Percentiles rank a stretch among this genome's conserved stretches.
Evolutionary conservation across 495 filamentous ascomycete genomes (phyloP).

Genomic region (Penicillium steckii): DNA sequence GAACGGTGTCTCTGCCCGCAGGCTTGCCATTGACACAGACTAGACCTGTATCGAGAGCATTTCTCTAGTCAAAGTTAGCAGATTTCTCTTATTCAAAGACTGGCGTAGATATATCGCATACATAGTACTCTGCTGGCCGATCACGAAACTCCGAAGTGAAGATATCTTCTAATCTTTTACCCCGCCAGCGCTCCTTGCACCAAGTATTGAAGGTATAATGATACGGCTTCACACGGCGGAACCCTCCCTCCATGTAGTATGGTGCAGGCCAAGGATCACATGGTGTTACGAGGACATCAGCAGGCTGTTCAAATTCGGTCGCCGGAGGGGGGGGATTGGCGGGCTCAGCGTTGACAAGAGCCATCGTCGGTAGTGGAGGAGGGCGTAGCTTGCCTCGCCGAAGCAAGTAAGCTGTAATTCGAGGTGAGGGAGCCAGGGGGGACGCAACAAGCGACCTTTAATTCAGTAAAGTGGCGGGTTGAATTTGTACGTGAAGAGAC

Average conservation of each 20-base stretch:
- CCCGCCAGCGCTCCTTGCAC: slow-evolving; percentile 88
- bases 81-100: background rate
- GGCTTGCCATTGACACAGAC: slow-evolving; percentile 71
- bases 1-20: slow-evolving; percentile 53
- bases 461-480: background rate
- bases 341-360: slow-evolving; percentile 49
- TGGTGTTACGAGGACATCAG: slow-evolving; percentile 58
- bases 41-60: slow-evolving; percentile 74
- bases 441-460: background rate
- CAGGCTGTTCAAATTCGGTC: slow-evolving; percentile 40
- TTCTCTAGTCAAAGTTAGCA: slow-evolving; percentile 49
- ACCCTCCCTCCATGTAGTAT: slow-evolving; percentile 76
- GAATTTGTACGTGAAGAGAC: background rate
- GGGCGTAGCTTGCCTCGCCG: slow-evolving; percentile 49
- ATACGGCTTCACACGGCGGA: slow-evolving; percentile 84
- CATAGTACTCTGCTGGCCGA: slow-evolving; percentile 83
- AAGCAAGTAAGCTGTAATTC: slow-evolving; percentile 57
- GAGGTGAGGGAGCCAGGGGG: slow-evolving; percentile 60
- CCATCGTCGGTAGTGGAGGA: slow-evolving; percentile 50
- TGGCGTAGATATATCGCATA: slow-evolving; percentile 27
- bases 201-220: slow-evolving; percentile 93
- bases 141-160: slow-evolving; percentile 79
- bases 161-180: slow-evolving; percentile 70
- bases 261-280: slow-evolving; percentile 63
- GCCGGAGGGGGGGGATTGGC: slow-evolving; percentile 29